Conservation (phyloP, 345 rosid genomes). For the Linum lewisii region DNA sequence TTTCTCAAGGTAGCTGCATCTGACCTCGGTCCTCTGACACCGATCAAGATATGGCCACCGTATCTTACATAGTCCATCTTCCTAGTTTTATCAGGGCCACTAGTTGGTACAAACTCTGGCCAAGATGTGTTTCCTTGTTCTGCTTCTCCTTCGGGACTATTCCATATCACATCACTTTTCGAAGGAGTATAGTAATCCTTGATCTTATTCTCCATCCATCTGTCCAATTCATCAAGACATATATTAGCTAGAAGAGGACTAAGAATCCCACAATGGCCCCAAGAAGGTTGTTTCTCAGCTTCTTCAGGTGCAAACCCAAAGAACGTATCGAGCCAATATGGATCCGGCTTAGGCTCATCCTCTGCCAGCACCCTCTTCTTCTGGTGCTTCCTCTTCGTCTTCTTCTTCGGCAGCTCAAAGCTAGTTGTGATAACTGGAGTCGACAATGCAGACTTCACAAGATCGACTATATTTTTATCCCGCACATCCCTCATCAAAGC, state of each 20-base stretch:
- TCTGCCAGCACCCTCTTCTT: constrained; percentile 91
- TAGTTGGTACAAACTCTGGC: constrained; percentile 99
- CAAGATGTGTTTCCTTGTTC: constrained; percentile 95
- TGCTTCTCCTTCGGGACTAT: constrained; percentile 78
- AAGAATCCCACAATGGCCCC: constrained; percentile 96
- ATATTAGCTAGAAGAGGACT: constrained; percentile 84
- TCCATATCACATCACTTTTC: constrained; percentile 90
- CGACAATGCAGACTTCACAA: constrained; percentile 67
- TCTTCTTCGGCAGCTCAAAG: constrained; percentile 47
- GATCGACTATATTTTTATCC: constrained; percentile 86
- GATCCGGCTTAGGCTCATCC: constrained; percentile 97
- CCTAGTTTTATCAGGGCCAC: constrained; percentile 93
- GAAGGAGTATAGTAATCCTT: constrained; percentile 88
- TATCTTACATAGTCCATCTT: constrained; percentile 80
- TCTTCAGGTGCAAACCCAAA: constrained; percentile 97
- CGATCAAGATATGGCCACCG: constrained; percentile 90
- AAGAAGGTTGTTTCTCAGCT: constrained; percentile 75
- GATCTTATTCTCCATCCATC: constrained; percentile 76
- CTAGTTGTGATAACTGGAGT: constrained; percentile 66
- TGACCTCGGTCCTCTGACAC: constrained; percentile 86
- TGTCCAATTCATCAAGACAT: constrained; percentile 87
- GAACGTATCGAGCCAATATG: constrained; percentile 93
- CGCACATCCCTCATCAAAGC: constrained; percentile 90
- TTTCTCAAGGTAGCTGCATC: constrained; percentile 92
- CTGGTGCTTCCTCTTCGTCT: constrained; percentile 82